These are phyloP conservation scores for Xylaria sp. DNA, from an alignment of 2,329 filamentous ascomycete genomes.

Conservation along the genomic window DNA sequence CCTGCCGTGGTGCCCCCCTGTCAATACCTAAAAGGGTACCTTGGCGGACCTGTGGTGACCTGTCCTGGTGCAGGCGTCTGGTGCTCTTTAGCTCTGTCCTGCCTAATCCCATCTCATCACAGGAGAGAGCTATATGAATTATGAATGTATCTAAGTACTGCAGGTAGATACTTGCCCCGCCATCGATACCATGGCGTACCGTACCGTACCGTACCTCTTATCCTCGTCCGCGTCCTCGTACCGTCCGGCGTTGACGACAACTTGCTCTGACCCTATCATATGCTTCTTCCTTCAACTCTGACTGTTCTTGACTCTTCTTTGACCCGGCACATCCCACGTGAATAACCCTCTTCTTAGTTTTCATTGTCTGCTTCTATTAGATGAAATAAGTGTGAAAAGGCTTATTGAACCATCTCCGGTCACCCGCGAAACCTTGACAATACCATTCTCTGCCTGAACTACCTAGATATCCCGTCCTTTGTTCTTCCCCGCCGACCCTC, in stretches of 20 bases:
- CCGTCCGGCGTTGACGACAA: constrained; percentile 36
- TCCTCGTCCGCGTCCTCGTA: constrained; percentile 23
- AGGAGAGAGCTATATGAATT: constrained; percentile 18
- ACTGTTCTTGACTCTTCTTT: constrained; percentile 26
- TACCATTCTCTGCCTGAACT: constrained; percentile 41
- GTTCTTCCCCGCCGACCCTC: constrained; percentile 29
- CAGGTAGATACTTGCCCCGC: constrained; percentile 31
- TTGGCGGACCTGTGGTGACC: constrained; percentile 30
- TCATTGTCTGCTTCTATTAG: constrained; percentile 27
- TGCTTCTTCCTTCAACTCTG: constrained; percentile 26
- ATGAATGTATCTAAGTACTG: neutral
- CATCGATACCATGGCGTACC: constrained; percentile 13
- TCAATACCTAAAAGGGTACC: constrained; percentile 29
- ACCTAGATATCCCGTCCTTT: constrained; percentile 39
- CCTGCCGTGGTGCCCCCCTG: constrained; percentile 24
- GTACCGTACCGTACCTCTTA: constrained; percentile 6
- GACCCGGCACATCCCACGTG: constrained; percentile 33
- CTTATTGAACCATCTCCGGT: constrained; percentile 17
- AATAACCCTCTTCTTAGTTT: constrained; percentile 32
- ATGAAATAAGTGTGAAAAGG: constrained; percentile 26
- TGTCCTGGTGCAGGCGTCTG: constrained; percentile 34
- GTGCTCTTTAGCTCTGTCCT: constrained; percentile 23
- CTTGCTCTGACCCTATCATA: constrained; percentile 33
- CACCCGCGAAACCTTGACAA: constrained; percentile 41
- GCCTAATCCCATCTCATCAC: constrained; percentile 25